These are phyloP conservation scores for Entophlyctis helioformis DNA, from an alignment of 192 early-diverging fungal species.

Conservation along the genomic window DNA sequence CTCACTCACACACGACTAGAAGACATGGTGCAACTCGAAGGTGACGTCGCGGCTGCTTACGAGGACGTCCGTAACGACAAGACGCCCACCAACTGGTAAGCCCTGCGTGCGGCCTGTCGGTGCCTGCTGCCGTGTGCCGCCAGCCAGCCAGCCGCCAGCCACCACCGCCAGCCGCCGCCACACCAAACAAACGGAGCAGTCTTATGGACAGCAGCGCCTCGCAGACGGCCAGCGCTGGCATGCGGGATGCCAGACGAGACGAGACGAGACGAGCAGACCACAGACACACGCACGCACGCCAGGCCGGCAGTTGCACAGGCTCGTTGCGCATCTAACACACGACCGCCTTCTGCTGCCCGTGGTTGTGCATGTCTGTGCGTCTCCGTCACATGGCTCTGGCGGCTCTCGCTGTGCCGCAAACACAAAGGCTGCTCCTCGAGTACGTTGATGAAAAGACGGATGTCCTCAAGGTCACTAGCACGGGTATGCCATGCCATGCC, in stretches of 20 bases:
- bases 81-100: constrained; percentile 40
- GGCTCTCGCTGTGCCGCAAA: neutral
- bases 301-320: neutral
- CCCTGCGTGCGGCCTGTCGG: too few relatives aligned
- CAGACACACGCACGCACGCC: too few relatives aligned
- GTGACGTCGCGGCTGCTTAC: constrained; percentile 22
- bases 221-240: too few relatives aligned
- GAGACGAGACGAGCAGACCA: too few relatives aligned
- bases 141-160: too few relatives aligned
- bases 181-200: too few relatives aligned
- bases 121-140: too few relatives aligned
- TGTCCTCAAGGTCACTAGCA: constrained; percentile 23
- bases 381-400: neutral
- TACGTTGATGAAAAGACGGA: constrained; percentile 38
- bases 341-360: neutral
- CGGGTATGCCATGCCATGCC: constrained; percentile 10
- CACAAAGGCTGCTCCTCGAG: constrained; percentile 52
- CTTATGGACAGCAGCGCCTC: too few relatives aligned
- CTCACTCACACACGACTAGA: too few relatives aligned
- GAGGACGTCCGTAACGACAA: constrained; percentile 43
- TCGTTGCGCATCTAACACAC: neutral
- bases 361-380: neutral
- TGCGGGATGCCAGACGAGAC: too few relatives aligned
- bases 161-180: too few relatives aligned
- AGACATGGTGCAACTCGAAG: constrained; percentile 24